These are phyloP conservation scores for Camellia sinensis DNA, from an alignment of 148 eudicot genomes.

Conservation along the genomic window DNA sequence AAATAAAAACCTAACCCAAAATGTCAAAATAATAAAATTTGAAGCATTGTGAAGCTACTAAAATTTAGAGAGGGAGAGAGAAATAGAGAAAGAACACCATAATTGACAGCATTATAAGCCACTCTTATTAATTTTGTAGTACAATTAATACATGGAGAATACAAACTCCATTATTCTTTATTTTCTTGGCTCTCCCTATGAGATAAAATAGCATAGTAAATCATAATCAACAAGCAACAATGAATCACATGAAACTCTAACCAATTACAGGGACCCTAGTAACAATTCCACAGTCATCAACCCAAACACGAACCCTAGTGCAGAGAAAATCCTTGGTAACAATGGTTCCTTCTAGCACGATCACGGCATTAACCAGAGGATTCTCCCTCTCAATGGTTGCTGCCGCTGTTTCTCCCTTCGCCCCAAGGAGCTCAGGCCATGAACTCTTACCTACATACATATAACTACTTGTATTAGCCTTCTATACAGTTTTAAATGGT, in stretches of 20 bases:
- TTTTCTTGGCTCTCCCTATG: neutral
- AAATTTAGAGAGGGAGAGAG: too few relatives aligned
- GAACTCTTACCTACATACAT: constrained; percentile 25
- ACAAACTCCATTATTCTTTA: neutral
- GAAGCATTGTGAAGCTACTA: too few relatives aligned
- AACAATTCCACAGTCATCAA: constrained; percentile 12
- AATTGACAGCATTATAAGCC: too few relatives aligned
- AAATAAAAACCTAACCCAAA: too few relatives aligned
- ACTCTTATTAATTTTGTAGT: neutral
- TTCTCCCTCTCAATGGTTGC: neutral
- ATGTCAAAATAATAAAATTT: too few relatives aligned
- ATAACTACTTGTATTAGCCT: neutral
- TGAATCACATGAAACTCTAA: neutral
- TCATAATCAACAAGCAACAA: too few relatives aligned
- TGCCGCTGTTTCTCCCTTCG: constrained; percentile 9
- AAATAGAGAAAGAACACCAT: too few relatives aligned
- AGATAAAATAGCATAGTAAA: neutral
- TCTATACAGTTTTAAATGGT: too few relatives aligned
- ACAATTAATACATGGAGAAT: neutral
- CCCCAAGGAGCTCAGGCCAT: constrained; percentile 35
- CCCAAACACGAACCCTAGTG: constrained; percentile 22
- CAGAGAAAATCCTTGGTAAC: constrained; percentile 15
- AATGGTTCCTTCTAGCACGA: neutral
- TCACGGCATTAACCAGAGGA: constrained; percentile 8
- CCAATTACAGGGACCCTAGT: constrained; percentile 9